These are phyloP conservation scores for Sporobolomyces phaffii DNA, from an alignment of 768 basidiomycete genomes.

Conservation along the genomic window DNA sequence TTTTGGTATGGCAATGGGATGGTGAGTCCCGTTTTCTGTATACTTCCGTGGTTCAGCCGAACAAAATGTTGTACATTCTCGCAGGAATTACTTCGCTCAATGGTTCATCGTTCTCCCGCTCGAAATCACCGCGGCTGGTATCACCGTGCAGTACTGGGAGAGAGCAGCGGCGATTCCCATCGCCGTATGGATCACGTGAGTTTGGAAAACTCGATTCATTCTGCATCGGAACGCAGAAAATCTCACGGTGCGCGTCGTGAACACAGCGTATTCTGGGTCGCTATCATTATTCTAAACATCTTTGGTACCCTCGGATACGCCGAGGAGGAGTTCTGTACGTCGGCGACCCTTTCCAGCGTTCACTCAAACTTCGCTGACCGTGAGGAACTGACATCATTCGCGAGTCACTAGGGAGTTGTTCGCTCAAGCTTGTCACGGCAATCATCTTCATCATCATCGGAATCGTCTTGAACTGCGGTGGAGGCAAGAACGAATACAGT, in stretches of 20 bases:
- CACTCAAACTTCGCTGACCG: constrained; percentile 40
- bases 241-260: too few species aligned
- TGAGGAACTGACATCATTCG: neutral
- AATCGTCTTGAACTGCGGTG: constrained; percentile 70
- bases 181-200: constrained; percentile 10
- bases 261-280: too few species aligned
- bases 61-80: neutral
- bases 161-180: constrained; percentile 5
- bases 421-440: constrained; percentile 72
- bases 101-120: constrained; percentile 76
- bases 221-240: too few species aligned
- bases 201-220: too few species aligned
- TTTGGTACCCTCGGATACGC: constrained; percentile 49
- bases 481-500: constrained; percentile 50
- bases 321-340: constrained; percentile 58
- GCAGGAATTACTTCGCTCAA: constrained; percentile 76
- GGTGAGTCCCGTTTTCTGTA: constrained; percentile 49
- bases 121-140: constrained; percentile 76
- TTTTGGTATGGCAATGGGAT: constrained; percentile 41
- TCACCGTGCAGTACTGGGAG: constrained; percentile 50
- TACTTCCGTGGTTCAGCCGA: too few species aligned
- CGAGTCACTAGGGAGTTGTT: constrained; percentile 59
- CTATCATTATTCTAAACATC: constrained; percentile 55
- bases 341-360: neutral
- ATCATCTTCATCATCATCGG: constrained; percentile 72